Conservation (phyloP, 2,329 filamentous ascomycete species). For the Stemphylium vesicarium region DNA sequence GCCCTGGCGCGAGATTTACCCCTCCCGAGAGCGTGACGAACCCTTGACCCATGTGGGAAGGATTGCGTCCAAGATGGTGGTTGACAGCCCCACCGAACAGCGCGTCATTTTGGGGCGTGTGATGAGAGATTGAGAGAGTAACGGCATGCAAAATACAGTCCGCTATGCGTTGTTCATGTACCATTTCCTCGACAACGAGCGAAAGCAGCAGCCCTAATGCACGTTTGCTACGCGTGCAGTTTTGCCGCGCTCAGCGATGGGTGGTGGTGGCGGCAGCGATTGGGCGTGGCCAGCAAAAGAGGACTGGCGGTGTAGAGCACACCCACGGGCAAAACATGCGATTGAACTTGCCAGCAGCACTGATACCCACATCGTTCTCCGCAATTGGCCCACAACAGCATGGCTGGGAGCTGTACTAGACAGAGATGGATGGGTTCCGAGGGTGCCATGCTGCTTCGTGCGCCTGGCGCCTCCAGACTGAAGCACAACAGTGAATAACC, state of each 20-base stretch:
- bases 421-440: slow-evolving; percentile 26
- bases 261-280: slow-evolving; percentile 10
- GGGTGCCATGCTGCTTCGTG: slow-evolving; percentile 12
- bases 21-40: slow-evolving; percentile 15
- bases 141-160: slow-evolving; percentile 23
- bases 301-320: slow-evolving; percentile 38
- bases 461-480: slow-evolving; percentile 12
- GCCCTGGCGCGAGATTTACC: slow-evolving; percentile 2
- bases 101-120: slow-evolving; percentile 3
- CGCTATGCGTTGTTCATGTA: slow-evolving; percentile 34
- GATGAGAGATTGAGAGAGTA: too few relatives aligned
- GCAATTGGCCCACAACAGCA: slow-evolving; percentile 22
- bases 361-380: slow-evolving; percentile 12
- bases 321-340: slow-evolving; percentile 5
- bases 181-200: slow-evolving; percentile 16
- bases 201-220: slow-evolving; percentile 24
- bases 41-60: slow-evolving; percentile 6
- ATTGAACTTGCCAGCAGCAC: slow-evolving; percentile 16
- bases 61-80: slow-evolving; percentile 8
- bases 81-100: slow-evolving; percentile 16
- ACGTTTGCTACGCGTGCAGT: slow-evolving; percentile 27
- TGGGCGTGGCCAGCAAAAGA: slow-evolving; percentile 17
- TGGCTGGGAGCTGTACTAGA: slow-evolving; percentile 26
- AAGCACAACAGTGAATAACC: slow-evolving; percentile 16
- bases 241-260: slow-evolving; percentile 30